Evolutionary conservation across 2,329 filamentous ascomycete species (phyloP).

Genomic region (Cercospora zeina): DNA sequence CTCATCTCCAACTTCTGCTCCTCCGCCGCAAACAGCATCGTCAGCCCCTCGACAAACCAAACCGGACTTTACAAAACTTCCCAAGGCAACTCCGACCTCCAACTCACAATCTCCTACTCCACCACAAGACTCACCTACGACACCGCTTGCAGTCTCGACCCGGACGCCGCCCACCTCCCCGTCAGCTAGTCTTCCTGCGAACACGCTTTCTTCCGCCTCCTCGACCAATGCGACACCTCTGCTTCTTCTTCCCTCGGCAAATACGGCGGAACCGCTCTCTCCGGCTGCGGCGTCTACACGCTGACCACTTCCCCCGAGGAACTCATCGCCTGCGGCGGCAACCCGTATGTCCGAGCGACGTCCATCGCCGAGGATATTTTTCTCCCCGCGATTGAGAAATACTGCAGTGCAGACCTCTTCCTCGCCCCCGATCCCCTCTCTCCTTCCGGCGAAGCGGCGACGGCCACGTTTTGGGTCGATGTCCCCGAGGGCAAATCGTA

Average conservation of each 20-base stretch:
- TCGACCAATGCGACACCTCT: conserved; percentile 18
- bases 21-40: background rate
- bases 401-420: conserved; percentile 14
- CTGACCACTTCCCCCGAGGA: conserved; percentile 18
- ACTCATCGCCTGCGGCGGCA: conserved; percentile 21
- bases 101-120: conserved; percentile 15
- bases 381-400: conserved; percentile 16
- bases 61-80: conserved; percentile 18
- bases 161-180: background rate
- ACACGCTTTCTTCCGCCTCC: conserved; percentile 20
- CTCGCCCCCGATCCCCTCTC: conserved; percentile 18
- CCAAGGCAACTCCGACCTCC: conserved; percentile 21
- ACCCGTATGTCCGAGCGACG: conserved; percentile 17
- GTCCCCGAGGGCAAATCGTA: conserved; percentile 16
- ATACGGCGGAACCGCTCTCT: conserved; percentile 16
- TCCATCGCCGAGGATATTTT: conserved; percentile 10
- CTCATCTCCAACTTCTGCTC: conserved; percentile 19
- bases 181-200: conserved; percentile 15
- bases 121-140: conserved; percentile 6
- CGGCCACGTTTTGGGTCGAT: conserved; percentile 8
- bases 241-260: conserved; percentile 8
- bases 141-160: conserved; percentile 10
- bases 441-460: background rate
- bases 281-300: conserved; percentile 17
- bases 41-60: conserved; percentile 7